phyloP scores from a whole-genome alignment of 192 early-diverging fungal species.

The Chytriomyces sp. region DNA sequence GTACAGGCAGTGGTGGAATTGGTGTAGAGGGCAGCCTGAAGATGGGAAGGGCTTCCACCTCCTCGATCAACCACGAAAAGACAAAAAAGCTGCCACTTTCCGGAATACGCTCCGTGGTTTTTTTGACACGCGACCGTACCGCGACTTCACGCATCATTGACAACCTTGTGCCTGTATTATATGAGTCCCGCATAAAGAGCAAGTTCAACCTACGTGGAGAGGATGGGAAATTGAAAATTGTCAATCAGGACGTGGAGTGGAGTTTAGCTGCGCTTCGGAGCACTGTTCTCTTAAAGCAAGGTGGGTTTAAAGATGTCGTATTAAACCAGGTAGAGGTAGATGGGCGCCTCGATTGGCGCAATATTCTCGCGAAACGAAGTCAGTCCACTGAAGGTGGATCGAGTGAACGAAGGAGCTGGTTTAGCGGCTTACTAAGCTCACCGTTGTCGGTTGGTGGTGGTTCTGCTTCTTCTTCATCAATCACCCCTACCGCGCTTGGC shows the following conservation, averaged over 20 bases:
- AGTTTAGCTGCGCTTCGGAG: slow-evolving; percentile 32
- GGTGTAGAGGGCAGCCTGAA: slow-evolving; percentile 32
- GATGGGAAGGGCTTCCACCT: slow-evolving; percentile 7
- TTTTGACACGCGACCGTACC: slow-evolving; percentile 42
- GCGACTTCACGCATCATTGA: slow-evolving; percentile 39
- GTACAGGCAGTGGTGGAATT: slow-evolving; percentile 3
- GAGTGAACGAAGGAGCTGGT: slow-evolving; percentile 15
- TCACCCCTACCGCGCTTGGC: not conserved
- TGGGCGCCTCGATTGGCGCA: slow-evolving; percentile 18
- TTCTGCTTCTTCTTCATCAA: not conserved
- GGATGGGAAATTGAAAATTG: slow-evolving; percentile 22
- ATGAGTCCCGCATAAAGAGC: not conserved
- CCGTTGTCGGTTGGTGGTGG: slow-evolving; percentile 1
- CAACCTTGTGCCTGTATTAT: slow-evolving; percentile 23
- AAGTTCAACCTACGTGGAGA: slow-evolving; percentile 11
- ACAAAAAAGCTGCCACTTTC: slow-evolving; percentile 8
- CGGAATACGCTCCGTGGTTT: slow-evolving; percentile 35
- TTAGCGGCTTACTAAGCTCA: not conserved
- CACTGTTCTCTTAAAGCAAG: slow-evolving; percentile 33
- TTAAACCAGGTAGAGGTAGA: slow-evolving; percentile 24
- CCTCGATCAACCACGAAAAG: no score
- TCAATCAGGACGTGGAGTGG: slow-evolving; percentile 52
- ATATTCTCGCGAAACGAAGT: slow-evolving; percentile 13
- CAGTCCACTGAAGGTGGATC: not conserved
- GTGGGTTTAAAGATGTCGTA: slow-evolving; percentile 26